These are phyloP conservation scores for Cladophialophora psammophila DNA, from an alignment of 2,329 filamentous ascomycete species.

Conservation along the genomic window DNA sequence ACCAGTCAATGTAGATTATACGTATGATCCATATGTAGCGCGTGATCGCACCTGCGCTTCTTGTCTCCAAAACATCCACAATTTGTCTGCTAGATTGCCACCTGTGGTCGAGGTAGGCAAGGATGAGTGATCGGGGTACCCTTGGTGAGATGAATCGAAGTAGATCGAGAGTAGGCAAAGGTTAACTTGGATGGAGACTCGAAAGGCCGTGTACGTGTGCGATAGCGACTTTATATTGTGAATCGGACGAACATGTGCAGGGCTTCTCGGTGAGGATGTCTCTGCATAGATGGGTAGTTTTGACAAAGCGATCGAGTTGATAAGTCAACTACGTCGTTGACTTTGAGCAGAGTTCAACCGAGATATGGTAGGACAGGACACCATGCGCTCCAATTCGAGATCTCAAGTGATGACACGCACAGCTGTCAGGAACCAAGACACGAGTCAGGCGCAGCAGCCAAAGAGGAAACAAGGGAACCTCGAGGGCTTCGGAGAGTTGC, in stretches of 20 bases:
- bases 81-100: not conserved
- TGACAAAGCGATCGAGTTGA: constrained; percentile 11
- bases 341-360: constrained; percentile 26
- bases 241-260: not conserved
- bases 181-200: not conserved
- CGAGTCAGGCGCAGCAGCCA: constrained; percentile 1
- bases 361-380: constrained; percentile 4
- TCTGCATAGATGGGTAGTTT: not conserved
- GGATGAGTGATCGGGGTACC: not conserved
- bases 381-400: not conserved
- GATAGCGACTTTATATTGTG: not conserved
- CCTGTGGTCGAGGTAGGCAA: not conserved
- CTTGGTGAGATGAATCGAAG: not conserved
- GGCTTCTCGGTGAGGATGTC: not conserved
- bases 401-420: constrained; percentile 4
- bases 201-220: not conserved
- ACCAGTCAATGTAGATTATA: constrained; percentile 24
- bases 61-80: not conserved
- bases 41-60: constrained; percentile 2
- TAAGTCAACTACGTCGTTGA: constrained; percentile 37
- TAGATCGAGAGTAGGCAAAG: not conserved
- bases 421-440: constrained; percentile 8
- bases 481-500: not conserved
- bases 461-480: not conserved
- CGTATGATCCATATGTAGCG: constrained; percentile 27